Evolutionary conservation across 306 rosid species (phyloP).

Genomic region (Myrica gale): DNA sequence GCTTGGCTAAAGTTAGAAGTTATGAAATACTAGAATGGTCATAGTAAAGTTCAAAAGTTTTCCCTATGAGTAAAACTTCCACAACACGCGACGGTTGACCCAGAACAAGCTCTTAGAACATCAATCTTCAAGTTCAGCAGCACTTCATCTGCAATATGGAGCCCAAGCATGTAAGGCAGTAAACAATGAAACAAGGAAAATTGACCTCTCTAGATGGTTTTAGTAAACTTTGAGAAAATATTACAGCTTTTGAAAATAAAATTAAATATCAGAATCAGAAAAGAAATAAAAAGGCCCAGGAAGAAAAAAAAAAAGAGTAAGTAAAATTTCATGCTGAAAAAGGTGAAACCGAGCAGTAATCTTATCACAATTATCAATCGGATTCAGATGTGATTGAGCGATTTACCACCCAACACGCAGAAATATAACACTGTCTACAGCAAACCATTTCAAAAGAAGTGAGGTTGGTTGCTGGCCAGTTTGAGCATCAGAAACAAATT

Average conservation of each 20-base stretch:
- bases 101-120: slow-evolving; percentile 29
- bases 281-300: not conserved
- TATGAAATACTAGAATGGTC: slow-evolving; percentile 1
- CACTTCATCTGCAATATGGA: slow-evolving; percentile 42
- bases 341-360: not conserved
- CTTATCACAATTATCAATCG: not conserved
- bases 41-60: slow-evolving; percentile 14
- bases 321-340: not conserved
- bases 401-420: not conserved
- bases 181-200: slow-evolving; percentile 13
- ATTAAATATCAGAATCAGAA: not conserved
- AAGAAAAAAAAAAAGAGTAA: not conserved
- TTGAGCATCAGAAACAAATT: not conserved
- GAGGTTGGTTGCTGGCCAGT: not conserved
- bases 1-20: not conserved
- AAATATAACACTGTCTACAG: not conserved
- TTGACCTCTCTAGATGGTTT: not conserved
- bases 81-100: slow-evolving; percentile 15
- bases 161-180: slow-evolving; percentile 24
- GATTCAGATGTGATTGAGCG: not conserved
- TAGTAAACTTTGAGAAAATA: not conserved
- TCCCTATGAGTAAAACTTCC: slow-evolving; percentile 18
- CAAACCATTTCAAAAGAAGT: not conserved
- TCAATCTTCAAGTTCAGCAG: slow-evolving; percentile 31
- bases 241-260: not conserved